Conservation (phyloP, 495 filamentous ascomycete species). For the Trichoderma virens region DNA sequence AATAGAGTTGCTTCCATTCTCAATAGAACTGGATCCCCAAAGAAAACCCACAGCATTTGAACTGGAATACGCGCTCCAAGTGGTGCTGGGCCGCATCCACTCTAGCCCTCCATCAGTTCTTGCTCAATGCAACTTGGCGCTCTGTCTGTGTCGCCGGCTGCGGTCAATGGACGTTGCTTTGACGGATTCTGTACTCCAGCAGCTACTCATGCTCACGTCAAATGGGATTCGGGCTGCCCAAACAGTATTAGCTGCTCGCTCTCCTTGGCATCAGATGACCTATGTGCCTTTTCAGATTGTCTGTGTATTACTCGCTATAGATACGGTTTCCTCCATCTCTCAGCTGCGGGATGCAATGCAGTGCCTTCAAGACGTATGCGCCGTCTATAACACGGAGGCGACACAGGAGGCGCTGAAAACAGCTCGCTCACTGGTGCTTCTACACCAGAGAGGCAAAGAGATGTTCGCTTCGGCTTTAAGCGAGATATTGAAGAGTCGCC, state of each 20-base stretch:
- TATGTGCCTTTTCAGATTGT: slow-evolving; percentile 47
- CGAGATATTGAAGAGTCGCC: neutral
- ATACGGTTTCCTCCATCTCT: slow-evolving; percentile 34
- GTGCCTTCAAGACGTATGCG: slow-evolving; percentile 33
- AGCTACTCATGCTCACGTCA: slow-evolving; percentile 12
- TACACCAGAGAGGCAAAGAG: slow-evolving; percentile 10
- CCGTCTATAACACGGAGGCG: slow-evolving; percentile 33
- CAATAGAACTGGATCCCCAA: slow-evolving; percentile 30
- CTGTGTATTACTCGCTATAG: slow-evolving; percentile 43
- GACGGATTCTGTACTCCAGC: slow-evolving; percentile 14
- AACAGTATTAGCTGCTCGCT: slow-evolving; percentile 21
- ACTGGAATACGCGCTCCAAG: slow-evolving; percentile 19
- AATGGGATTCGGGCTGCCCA: slow-evolving; percentile 12
- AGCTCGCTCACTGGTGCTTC: slow-evolving; percentile 30
- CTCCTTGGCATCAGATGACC: slow-evolving; percentile 45
- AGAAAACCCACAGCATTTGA: slow-evolving; percentile 22
- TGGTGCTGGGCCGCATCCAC: slow-evolving; percentile 18
- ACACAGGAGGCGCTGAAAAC: slow-evolving; percentile 43
- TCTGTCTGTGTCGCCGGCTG: slow-evolving; percentile 41
- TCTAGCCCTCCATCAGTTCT: slow-evolving; percentile 32
- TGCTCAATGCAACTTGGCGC: slow-evolving; percentile 40
- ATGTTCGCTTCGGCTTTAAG: neutral
- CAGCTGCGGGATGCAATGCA: slow-evolving; percentile 40
- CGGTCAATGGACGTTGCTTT: slow-evolving; percentile 17
- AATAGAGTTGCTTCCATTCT: slow-evolving; percentile 30